Evolutionary conservation across 2,329 filamentous ascomycete species (phyloP).

Genomic region (Fusarium pseudoanthophilum): DNA sequence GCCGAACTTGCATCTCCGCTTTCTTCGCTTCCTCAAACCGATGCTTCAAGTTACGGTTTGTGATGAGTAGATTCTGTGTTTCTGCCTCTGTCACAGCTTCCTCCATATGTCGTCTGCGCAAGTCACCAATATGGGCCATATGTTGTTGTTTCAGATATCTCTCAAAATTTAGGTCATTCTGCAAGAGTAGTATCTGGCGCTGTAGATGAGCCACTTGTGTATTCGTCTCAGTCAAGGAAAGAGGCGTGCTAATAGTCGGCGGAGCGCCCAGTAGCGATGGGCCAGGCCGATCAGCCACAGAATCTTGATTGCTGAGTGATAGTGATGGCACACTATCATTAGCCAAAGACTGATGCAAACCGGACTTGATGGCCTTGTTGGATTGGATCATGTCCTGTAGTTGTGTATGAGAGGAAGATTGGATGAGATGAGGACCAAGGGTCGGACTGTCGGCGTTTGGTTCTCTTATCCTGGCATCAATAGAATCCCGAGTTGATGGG

Average conservation of each 20-base stretch:
- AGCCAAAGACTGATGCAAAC: conserved; percentile 63
- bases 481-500: conserved; percentile 58
- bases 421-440: conserved; percentile 61
- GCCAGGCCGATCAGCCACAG: conserved; percentile 52
- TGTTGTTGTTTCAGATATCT: conserved; percentile 86
- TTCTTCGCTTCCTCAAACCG: conserved; percentile 79
- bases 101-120: conserved; percentile 78
- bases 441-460: conserved; percentile 70
- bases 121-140: conserved; percentile 80
- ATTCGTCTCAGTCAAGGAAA: conserved; percentile 48
- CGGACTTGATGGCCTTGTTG: conserved; percentile 67
- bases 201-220: conserved; percentile 68
- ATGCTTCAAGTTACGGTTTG: conserved; percentile 77
- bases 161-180: conserved; percentile 86
- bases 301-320: conserved; percentile 62
- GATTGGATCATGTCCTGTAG: conserved; percentile 70
- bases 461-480: conserved; percentile 50
- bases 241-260: conserved; percentile 43
- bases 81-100: conserved; percentile 84
- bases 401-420: conserved; percentile 64
- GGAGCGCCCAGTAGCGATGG: conserved; percentile 45
- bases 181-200: conserved; percentile 77
- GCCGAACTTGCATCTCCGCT: conserved; percentile 74
- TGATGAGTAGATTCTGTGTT: conserved; percentile 82
- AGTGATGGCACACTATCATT: conserved; percentile 69